These are phyloP conservation scores for Cystobasidium slooffiae DNA, from an alignment of 1,284 basidiomycete genomes.

Conservation along the genomic window DNA sequence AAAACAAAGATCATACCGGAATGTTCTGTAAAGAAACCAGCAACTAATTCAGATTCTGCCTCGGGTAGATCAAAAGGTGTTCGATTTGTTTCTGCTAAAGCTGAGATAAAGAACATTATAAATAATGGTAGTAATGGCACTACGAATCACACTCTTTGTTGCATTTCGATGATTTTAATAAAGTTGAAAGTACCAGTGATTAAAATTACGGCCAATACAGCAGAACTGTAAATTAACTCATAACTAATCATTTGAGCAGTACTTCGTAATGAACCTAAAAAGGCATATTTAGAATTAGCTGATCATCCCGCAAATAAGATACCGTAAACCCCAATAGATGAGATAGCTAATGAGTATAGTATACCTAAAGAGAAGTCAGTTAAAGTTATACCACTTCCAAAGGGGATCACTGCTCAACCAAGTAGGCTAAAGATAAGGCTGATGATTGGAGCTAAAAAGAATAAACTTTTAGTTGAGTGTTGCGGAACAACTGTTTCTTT, in stretches of 20 bases:
- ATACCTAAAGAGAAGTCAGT: conserved; percentile 56
- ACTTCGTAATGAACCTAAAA: conserved; percentile 56
- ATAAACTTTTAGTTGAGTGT: conserved; percentile 55
- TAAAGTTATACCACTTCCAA: conserved; percentile 54
- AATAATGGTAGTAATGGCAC: conserved; percentile 58
- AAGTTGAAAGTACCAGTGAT: conserved; percentile 57
- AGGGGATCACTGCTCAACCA: conserved; percentile 57
- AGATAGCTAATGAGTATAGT: conserved; percentile 56
- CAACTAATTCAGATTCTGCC: conserved; percentile 54
- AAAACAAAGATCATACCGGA: conserved; percentile 57
- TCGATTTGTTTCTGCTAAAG: conserved; percentile 57
- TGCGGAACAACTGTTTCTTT: conserved; percentile 57
- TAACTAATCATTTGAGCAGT: conserved; percentile 58
- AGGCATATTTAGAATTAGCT: conserved; percentile 58
- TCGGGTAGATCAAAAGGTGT: conserved; percentile 58
- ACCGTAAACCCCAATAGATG: conserved; percentile 57
- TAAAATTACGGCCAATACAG: conserved; percentile 56
- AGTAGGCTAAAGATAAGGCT: conserved; percentile 56
- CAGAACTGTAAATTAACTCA: conserved; percentile 56
- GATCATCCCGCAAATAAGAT: conserved; percentile 57
- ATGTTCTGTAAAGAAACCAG: conserved; percentile 55
- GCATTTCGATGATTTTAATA: conserved; percentile 56
- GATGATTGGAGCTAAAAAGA: conserved; percentile 56
- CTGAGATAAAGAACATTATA: conserved; percentile 57
- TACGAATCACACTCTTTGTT: conserved; percentile 58